These are phyloP conservation scores for Gnomoniopsis sp. DNA, from an alignment of 2,329 filamentous ascomycete species.

Conservation along the genomic window DNA sequence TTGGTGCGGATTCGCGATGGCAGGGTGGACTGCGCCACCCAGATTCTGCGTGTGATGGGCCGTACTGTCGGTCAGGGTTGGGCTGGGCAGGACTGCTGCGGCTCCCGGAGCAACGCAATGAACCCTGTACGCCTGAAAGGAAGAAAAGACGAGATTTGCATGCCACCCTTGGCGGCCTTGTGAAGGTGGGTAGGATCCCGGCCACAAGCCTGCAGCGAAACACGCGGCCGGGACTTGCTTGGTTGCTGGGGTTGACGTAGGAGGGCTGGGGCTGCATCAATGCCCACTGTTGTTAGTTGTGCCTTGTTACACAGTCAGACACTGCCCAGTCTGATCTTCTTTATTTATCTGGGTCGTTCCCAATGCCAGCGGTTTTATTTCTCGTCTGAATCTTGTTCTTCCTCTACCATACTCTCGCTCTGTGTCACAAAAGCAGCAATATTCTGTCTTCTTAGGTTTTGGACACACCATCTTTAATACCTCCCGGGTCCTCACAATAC, in stretches of 20 bases:
- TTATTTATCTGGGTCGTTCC: conserved; percentile 11
- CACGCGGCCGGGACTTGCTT: not conserved
- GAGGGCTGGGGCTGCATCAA: not conserved
- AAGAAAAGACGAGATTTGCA: not conserved
- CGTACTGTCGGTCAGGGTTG: too few relatives aligned
- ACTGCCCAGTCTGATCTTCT: not conserved
- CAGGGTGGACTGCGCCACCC: not conserved
- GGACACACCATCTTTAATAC: not conserved
- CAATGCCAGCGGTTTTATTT: not conserved
- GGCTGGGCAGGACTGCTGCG: not conserved
- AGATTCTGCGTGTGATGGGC: not conserved
- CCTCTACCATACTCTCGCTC: conserved; percentile 6
- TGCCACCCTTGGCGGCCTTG: not conserved
- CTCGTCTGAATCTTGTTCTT: not conserved
- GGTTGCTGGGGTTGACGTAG: not conserved
- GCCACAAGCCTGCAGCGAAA: not conserved
- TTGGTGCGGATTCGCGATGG: not conserved
- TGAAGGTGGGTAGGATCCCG: not conserved
- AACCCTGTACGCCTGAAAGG: not conserved
- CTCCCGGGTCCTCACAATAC: not conserved
- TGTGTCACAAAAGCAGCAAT: not conserved
- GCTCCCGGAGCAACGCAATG: not conserved
- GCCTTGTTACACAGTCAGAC: conserved; percentile 2
- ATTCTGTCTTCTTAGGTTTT: not conserved
- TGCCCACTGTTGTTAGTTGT: not conserved